Evolutionary conservation across 1,284 basidiomycete species (phyloP), one percentile per base, ranked within the genome.

Genomic region (Apiotrichum laibachii): DNA sequence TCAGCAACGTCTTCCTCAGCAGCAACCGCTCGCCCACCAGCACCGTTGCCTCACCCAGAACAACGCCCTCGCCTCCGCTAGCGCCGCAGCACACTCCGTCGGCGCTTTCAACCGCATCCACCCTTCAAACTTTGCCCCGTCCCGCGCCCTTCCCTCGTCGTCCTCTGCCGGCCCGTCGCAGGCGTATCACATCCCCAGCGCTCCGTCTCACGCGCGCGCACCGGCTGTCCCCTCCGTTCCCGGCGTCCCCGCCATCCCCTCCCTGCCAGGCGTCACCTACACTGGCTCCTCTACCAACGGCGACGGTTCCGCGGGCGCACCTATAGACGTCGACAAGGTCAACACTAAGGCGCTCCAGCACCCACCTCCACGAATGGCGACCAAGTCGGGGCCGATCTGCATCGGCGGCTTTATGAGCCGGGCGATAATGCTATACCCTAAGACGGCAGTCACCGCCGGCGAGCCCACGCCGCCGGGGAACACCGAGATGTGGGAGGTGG

Each of bases 341-440:
- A 59, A 64, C 16, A 51, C 67, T 18, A 67, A 65, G n/a, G 69
- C 64, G n/a, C 40, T 8, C 40, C 40, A 52, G 66, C 18, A 67
- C 65, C 15, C 62, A 67, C 22, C 69, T 63, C 18, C 43, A 21
- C 43, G 43, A n/a, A 44, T 6, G 12, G 66, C 67, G 5, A 67
- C 63, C 15, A 39, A 56, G 1, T 50, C 56, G 19, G 13, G 58
- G 43, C 72, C 77, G 0, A 85, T 95, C 49, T 95, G 92, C 74
- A 93, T 96, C 58, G 92, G 92, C 2, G 88, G 90, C 55, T 81
- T 96, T 51, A 82, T 83, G 45, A 87, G 87, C 11, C 88, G 87
- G 16, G 91, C 90, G 5, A 83, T 95, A 49, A 86, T 95, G 56
- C 81, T 94, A 10, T 93, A 93, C 76, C 92, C 90, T 4, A 84